A percentile compares a stretch with the other conserved stretches of the same genome.
phyloP scores from a whole-genome alignment of 345 rosid species.

The Acer negundo region DNA sequence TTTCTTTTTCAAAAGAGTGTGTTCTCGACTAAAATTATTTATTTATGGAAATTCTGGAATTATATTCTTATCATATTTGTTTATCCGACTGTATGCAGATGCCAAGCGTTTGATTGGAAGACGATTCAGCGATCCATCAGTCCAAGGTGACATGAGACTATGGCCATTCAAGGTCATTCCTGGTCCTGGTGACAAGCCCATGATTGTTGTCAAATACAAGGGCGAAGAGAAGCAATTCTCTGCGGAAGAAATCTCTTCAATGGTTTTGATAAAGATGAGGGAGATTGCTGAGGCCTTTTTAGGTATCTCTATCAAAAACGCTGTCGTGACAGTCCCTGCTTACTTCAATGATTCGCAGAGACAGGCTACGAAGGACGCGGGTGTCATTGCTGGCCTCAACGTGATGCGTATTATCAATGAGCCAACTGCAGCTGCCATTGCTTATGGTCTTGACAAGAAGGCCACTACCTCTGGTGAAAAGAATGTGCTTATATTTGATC shows the following conservation, averaged over 20 bases:
- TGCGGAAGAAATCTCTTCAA: constrained; percentile 49
- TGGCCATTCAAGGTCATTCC: constrained; percentile 49
- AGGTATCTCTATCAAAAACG: constrained; percentile 34
- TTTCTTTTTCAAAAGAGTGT: not conserved
- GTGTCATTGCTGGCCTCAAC: constrained; percentile 47
- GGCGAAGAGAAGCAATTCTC: constrained; percentile 50
- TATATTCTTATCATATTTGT: not conserved
- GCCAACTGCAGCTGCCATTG: constrained; percentile 54
- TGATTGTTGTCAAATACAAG: constrained; percentile 46
- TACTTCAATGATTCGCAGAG: constrained; percentile 53
- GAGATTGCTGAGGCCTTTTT: constrained; percentile 47
- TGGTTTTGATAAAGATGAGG: constrained; percentile 46
- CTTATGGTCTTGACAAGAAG: constrained; percentile 51
- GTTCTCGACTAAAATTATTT: not conserved
- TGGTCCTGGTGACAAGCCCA: constrained; percentile 48
- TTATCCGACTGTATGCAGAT: constrained; percentile 24
- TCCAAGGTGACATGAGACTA: constrained; percentile 39
- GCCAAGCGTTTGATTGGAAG: constrained; percentile 55
- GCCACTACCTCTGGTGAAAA: constrained; percentile 45
- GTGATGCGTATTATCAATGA: constrained; percentile 49
- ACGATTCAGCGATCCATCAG: constrained; percentile 42
- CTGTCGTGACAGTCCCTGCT: constrained; percentile 48
- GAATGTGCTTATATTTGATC: constrained; percentile 64
- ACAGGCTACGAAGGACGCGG: constrained; percentile 52
- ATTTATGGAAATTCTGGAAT: too few relatives aligned